These are phyloP conservation scores for Lasiodiplodia sp. DNA, from an alignment of 2,329 filamentous ascomycete genomes.

Conservation along the genomic window DNA sequence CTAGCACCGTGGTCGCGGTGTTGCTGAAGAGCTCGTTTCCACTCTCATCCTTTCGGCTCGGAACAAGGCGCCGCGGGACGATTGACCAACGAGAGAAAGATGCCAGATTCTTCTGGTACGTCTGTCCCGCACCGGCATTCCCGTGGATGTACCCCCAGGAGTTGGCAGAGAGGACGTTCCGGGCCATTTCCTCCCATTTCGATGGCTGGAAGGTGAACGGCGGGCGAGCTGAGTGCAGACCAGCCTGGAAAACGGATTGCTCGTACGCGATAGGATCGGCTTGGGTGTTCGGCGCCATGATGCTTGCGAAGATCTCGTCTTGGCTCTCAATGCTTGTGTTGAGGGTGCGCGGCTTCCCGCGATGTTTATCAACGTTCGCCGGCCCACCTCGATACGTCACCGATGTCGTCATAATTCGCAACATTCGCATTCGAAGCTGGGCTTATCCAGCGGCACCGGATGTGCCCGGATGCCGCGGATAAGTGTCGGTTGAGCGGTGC, in stretches of 20 bases:
- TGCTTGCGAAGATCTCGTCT: background rate
- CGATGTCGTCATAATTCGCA: slow-evolving; percentile 7
- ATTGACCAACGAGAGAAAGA: slow-evolving; percentile 40
- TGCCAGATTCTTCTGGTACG: slow-evolving; percentile 40
- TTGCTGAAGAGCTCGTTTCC: slow-evolving; percentile 17
- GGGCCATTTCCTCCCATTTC: slow-evolving; percentile 40
- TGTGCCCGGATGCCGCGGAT: background rate
- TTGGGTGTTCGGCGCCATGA: background rate
- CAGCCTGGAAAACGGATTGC: slow-evolving; percentile 41
- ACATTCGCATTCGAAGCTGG: background rate
- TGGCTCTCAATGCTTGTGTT: background rate
- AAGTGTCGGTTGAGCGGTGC: background rate
- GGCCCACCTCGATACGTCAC: slow-evolving; percentile 4
- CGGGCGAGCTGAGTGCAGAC: slow-evolving; percentile 43
- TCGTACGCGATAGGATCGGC: slow-evolving; percentile 36
- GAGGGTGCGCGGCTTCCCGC: background rate
- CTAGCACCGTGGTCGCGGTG: slow-evolving; percentile 38
- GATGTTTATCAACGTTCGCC: background rate
- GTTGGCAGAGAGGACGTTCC: slow-evolving; percentile 40
- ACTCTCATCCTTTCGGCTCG: slow-evolving; percentile 7
- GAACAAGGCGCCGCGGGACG: slow-evolving; percentile 33
- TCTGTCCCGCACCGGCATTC: slow-evolving; percentile 43
- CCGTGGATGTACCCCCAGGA: slow-evolving; percentile 46
- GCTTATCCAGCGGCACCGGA: background rate
- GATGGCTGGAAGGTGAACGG: slow-evolving; percentile 44